Evolutionary conservation across 2,329 filamentous ascomycete genomes (phyloP), one percentile per base, ranked within the genome.

Genomic region (Triangularia setosa): DNA sequence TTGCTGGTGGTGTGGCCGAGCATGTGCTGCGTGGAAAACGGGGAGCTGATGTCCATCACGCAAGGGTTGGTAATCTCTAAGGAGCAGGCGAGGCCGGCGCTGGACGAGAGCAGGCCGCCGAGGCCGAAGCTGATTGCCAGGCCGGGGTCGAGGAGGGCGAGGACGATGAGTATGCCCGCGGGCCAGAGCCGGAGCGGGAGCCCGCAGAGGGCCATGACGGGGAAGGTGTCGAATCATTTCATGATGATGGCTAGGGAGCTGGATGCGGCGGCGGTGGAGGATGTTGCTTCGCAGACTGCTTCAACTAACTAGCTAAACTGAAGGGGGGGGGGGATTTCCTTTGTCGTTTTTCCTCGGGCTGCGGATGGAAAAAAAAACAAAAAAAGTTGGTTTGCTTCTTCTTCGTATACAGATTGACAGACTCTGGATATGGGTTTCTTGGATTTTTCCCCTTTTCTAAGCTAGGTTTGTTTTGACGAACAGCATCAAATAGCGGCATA

Each of bases 11-110:
- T 75, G 23, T 76, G 75, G 75, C 74, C 74, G 7, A 73, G 70
- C 67, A 75, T 75, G 73, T 75, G 73, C 52, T 71, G 71, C 14
- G 68, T 76, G 48, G 75, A 76, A 70, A 67, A 68, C 58, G 74
- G 75, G 58, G 73, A 75, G 58, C 72, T 73, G 56, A 70, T 73
- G 68, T 72, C 72, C 55, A 75, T 75, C 65, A 76, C 74, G 1
- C 75, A 75, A 61, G 74, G 75, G 0, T 67, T 76, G 1, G 75
- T 75, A 5, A 73, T 76, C 30, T 72, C 73, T 65, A 76, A 76
- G 67, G 71, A 73, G 35, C 75, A 76, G 69, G 73, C 74, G 1
- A 69, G 70, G 1, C 69, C 72, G 4, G 73, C 72, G 11, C 64
- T 72, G 33, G 72, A 73, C 61, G 72, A 73, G 63, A 53, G 25